Evolutionary conservation across 2,329 filamentous ascomycete species (phyloP).

Genomic region (Rhynchosporium secalis): DNA sequence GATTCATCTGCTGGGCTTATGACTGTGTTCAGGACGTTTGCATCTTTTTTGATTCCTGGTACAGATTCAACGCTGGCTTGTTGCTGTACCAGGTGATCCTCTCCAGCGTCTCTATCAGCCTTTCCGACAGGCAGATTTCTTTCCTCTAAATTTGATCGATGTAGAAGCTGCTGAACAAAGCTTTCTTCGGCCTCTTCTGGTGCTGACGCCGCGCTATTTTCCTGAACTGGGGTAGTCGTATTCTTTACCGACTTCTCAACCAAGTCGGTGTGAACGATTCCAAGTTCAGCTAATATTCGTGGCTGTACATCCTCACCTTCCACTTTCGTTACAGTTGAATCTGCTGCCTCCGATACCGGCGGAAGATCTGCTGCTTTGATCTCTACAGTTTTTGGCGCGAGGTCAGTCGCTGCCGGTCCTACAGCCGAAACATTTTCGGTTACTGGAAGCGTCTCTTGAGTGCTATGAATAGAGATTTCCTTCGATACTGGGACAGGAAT

Average conservation of each 20-base stretch:
- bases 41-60: constrained; percentile 2
- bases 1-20: neutral
- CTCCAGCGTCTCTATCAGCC: neutral
- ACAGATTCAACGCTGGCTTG: neutral
- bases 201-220: neutral
- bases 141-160: constrained; percentile 5
- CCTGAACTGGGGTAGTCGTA: neutral
- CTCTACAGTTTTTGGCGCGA: neutral
- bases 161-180: neutral
- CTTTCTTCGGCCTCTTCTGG: neutral
- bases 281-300: neutral
- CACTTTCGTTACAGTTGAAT: neutral
- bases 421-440: neutral
- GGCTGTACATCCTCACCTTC: neutral
- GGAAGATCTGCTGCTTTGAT: neutral
- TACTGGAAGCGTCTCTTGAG: neutral
- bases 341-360: neutral
- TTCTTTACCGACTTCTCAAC: neutral
- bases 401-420: neutral
- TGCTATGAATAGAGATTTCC: neutral
- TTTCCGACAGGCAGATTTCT: neutral
- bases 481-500: neutral
- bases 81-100: no score
- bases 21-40: neutral
- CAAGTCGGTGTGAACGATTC: neutral